phyloP scores from a whole-genome alignment of 2,329 filamentous ascomycete genomes.

The Paracorniculantispora psalliotae region DNA sequence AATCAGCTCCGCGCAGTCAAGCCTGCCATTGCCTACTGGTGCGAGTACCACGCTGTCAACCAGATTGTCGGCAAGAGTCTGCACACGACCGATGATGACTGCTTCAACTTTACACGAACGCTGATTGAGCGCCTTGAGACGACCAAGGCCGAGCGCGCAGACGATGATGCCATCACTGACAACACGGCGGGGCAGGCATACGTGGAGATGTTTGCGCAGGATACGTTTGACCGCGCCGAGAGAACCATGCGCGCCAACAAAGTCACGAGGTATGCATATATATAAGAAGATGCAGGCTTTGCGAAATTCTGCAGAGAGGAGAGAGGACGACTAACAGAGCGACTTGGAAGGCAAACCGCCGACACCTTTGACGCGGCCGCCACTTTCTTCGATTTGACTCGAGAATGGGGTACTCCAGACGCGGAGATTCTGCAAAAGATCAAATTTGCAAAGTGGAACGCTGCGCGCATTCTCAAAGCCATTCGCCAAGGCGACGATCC shows the following conservation, averaged over 20 bases:
- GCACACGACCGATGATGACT: slow-evolving; percentile 73
- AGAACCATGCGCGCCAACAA: slow-evolving; percentile 76
- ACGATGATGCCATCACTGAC: slow-evolving; percentile 79
- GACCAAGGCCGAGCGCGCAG: slow-evolving; percentile 55
- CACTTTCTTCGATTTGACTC: slow-evolving; percentile 84
- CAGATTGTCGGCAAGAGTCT: slow-evolving; percentile 79
- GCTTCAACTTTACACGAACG: slow-evolving; percentile 71
- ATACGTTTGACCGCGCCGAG: slow-evolving; percentile 82
- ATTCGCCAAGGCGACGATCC: slow-evolving; percentile 88
- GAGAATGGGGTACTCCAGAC: slow-evolving; percentile 75
- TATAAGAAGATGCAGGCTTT: too few relatives aligned
- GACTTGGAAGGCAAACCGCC: slow-evolving; percentile 66
- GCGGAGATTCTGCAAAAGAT: slow-evolving; percentile 77
- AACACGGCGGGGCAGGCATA: slow-evolving; percentile 85
- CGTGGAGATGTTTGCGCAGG: slow-evolving; percentile 87
- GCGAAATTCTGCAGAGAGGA: slow-evolving; percentile 16
- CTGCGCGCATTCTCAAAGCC: slow-evolving; percentile 82
- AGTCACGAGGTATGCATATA: slow-evolving; percentile 62
- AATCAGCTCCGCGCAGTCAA: slow-evolving; percentile 78
- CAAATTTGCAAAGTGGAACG: slow-evolving; percentile 96
- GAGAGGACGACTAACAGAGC: neutral
- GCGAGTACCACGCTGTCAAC: slow-evolving; percentile 89
- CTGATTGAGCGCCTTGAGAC: slow-evolving; percentile 87
- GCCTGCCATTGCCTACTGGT: slow-evolving; percentile 92
- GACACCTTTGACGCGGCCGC: slow-evolving; percentile 90